A percentile compares a stretch with the other conserved stretches of the same genome.
Evolutionary conservation across 257 asterid genomes (phyloP).

Genomic region (Solanum infundibuliforme): DNA sequence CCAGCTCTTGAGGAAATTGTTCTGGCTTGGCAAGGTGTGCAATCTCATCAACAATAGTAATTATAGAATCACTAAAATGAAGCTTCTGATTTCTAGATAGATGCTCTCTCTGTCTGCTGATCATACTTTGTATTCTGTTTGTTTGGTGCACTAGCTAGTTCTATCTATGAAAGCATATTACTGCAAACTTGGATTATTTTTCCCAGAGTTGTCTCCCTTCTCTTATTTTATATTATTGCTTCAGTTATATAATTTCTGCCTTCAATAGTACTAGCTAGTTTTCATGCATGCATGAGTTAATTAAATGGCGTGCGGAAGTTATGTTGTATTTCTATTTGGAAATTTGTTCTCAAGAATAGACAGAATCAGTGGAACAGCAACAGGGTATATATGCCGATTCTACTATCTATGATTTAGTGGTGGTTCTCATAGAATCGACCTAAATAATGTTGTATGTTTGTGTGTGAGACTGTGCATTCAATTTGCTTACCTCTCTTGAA

Average conservation of each 20-base stretch:
- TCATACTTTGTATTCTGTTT: not conserved
- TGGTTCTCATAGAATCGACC: not conserved
- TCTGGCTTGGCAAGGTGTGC: slow-evolving; percentile 48
- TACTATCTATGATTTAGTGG: not conserved
- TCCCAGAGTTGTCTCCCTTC: not conserved
- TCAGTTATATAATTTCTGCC: not conserved
- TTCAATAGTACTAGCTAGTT: not conserved
- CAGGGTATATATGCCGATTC: not conserved
- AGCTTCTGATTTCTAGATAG: not conserved
- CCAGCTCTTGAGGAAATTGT: slow-evolving; percentile 36
- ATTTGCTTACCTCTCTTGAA: not conserved
- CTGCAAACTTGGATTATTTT: not conserved
- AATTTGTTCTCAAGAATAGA: not conserved
- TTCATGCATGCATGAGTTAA: not conserved
- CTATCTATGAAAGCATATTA: not conserved
- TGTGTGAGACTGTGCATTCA: not conserved
- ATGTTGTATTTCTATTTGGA: not conserved
- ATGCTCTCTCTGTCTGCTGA: not conserved
- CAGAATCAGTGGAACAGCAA: not conserved
- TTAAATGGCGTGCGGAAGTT: not conserved
- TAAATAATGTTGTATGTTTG: not conserved
- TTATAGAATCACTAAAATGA: not conserved
- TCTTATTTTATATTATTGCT: not conserved
- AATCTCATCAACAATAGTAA: not conserved
- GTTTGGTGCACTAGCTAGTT: not conserved